Evolutionary conservation across 768 basidiomycete genomes (phyloP).

Genomic region (Rhodotorula diobovata): DNA sequence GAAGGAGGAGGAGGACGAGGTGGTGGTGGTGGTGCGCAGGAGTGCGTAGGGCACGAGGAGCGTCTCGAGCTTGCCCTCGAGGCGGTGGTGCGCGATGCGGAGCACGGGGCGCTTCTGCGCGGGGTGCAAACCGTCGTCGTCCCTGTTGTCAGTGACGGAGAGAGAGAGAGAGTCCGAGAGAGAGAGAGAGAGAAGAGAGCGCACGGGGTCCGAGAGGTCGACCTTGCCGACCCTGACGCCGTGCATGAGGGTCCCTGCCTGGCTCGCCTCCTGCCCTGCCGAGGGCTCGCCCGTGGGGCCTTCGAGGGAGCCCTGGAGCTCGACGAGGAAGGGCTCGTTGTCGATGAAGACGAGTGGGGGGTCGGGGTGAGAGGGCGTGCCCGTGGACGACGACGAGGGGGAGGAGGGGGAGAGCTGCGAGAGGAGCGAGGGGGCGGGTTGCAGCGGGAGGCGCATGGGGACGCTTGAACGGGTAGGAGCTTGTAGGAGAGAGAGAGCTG

Average conservation of each 20-base stretch:
- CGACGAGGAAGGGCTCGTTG: slow-evolving; percentile 41
- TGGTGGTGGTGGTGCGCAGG: slow-evolving; percentile 33
- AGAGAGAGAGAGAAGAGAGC: neutral
- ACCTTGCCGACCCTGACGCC: slow-evolving; percentile 39
- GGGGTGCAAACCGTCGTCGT: too few species aligned
- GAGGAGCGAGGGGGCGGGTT: neutral
- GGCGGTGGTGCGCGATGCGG: slow-evolving; percentile 41
- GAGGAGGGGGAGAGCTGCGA: neutral
- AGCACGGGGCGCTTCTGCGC: slow-evolving; percentile 39
- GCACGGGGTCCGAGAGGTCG: slow-evolving; percentile 40
- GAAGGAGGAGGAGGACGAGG: neutral
- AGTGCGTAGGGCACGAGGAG: slow-evolving; percentile 41
- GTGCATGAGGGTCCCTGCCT: neutral
- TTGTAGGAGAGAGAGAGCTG: neutral
- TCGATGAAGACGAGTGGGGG: slow-evolving; percentile 38
- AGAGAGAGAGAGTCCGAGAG: neutral
- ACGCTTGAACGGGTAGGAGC: neutral
- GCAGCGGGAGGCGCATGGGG: neutral
- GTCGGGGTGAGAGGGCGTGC: too few species aligned
- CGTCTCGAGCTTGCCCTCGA: slow-evolving; percentile 40
- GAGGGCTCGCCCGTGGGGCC: slow-evolving; percentile 6
- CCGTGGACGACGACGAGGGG: too few species aligned
- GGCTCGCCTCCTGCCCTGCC: neutral
- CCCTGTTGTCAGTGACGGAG: neutral
- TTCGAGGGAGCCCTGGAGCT: slow-evolving; percentile 41